Conservation (phyloP, 352 stramenopile species). For the Ophiocytium majus region DNA sequence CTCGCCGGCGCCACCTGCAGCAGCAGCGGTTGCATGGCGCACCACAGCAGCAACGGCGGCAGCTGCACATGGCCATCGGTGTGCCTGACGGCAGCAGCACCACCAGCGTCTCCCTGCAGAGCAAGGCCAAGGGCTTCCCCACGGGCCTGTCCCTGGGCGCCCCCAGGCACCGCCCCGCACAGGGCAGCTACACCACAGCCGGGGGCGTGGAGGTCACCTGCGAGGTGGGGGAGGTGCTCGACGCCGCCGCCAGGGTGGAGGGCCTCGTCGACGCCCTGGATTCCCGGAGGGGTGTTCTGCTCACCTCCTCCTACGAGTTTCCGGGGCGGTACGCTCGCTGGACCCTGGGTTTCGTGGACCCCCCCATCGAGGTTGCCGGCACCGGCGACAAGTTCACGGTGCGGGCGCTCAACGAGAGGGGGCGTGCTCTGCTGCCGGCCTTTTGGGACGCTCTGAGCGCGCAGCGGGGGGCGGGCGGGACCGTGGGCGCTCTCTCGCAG, state of each 20-base stretch:
- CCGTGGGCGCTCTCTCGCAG: not conserved
- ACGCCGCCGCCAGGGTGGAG: constrained; percentile 61
- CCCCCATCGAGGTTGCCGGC: constrained; percentile 71
- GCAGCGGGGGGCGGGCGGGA: not conserved
- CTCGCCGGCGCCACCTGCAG: no score
- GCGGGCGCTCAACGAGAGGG: constrained; percentile 60
- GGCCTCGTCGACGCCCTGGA: constrained; percentile 70
- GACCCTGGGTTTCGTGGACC: constrained; percentile 76
- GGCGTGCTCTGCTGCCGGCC: constrained; percentile 63
- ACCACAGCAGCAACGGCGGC: no score
- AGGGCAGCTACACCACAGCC: constrained; percentile 53
- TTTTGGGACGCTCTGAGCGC: constrained; percentile 34
- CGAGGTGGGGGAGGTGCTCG: constrained; percentile 43
- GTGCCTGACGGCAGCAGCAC: no score
- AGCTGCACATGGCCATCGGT: no score
- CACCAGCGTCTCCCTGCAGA: no score
- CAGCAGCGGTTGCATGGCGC: no score
- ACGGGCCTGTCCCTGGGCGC: constrained; percentile 56
- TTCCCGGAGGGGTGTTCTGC: constrained; percentile 64
- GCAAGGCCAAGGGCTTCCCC: constrained; percentile 26
- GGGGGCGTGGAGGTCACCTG: constrained; percentile 54
- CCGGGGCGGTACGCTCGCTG: constrained; percentile 76
- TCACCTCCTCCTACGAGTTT: constrained; percentile 73
- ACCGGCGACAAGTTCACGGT: constrained; percentile 67
- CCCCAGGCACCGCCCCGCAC: constrained; percentile 47